Evolutionary conservation across 192 early-diverging fungal genomes (phyloP).

Genomic region (Podila horticola): DNA sequence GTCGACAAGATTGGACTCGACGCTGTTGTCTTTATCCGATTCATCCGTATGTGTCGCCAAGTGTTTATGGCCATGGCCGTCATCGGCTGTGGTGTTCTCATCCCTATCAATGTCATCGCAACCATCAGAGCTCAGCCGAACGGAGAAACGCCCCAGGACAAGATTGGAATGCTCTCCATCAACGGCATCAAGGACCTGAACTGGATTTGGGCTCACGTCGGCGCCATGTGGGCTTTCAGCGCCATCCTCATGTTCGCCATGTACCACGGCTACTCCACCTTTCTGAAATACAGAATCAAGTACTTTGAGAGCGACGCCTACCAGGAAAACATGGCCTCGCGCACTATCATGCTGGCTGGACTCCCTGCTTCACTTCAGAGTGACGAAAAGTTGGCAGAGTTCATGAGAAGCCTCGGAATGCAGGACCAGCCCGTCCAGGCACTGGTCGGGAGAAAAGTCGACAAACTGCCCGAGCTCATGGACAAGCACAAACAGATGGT

Average conservation of each 20-base stretch:
- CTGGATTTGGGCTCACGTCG: conserved; percentile 73
- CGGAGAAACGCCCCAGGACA: conserved; percentile 29
- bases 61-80: conserved; percentile 66
- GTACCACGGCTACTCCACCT: conserved; percentile 62
- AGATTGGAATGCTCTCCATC: conserved; percentile 29
- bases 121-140: conserved; percentile 42
- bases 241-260: conserved; percentile 61
- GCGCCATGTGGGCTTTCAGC: conserved; percentile 68
- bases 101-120: conserved; percentile 70
- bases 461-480: conserved; percentile 71
- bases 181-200: conserved; percentile 27
- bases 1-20: conserved; percentile 76
- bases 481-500: conserved; percentile 72
- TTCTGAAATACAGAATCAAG: conserved; percentile 58
- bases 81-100: conserved; percentile 66
- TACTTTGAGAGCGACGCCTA: conserved; percentile 71
- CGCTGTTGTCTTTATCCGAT: conserved; percentile 76
- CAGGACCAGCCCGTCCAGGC: conserved; percentile 62
- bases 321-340: conserved; percentile 70
- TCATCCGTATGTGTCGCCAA: conserved; percentile 67
- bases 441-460: conserved; percentile 72
- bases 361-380: conserved; percentile 67
- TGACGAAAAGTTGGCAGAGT: conserved; percentile 62
- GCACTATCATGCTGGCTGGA: conserved; percentile 74
- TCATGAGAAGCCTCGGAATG: conserved; percentile 55